These are phyloP conservation scores for Prunus dulcis DNA, from an alignment of 306 rosid genomes.

Conservation along the genomic window DNA sequence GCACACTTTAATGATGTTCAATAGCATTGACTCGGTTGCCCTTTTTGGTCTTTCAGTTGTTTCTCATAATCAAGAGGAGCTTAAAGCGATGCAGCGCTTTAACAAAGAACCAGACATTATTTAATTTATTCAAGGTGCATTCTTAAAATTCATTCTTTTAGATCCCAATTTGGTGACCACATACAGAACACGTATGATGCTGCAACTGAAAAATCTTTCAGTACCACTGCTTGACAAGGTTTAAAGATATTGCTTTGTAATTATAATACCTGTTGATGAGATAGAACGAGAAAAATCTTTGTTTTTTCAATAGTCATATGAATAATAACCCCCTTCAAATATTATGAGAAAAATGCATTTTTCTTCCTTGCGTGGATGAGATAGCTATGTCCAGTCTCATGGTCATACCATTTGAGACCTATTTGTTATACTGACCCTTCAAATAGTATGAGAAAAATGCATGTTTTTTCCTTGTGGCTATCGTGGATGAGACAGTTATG, in stretches of 20 bases:
- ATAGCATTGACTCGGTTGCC: background rate
- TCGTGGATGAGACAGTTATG: background rate
- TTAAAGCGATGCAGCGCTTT: constrained; percentile 96
- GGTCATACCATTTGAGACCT: background rate
- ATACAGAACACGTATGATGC: background rate
- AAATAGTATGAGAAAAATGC: background rate
- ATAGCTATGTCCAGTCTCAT: background rate
- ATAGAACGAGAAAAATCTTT: background rate
- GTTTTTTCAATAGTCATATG: background rate
- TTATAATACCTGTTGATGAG: background rate
- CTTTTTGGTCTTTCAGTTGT: constrained; percentile 48
- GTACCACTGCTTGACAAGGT: background rate
- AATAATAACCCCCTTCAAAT: background rate
- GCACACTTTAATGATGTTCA: background rate
- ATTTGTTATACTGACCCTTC: too few species aligned
- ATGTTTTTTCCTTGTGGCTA: background rate
- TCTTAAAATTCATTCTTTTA: constrained; percentile 16
- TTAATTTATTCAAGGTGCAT: constrained; percentile 83
- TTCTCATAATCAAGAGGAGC: constrained; percentile 97
- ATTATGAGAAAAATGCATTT: background rate
- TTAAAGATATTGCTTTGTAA: background rate
- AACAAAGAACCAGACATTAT: constrained; percentile 94
- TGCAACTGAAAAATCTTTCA: background rate
- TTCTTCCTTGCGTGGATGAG: background rate
- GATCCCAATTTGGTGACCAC: background rate